Evolutionary conservation across 768 basidiomycete species (phyloP).

Genomic region (Suillus alpinus): DNA sequence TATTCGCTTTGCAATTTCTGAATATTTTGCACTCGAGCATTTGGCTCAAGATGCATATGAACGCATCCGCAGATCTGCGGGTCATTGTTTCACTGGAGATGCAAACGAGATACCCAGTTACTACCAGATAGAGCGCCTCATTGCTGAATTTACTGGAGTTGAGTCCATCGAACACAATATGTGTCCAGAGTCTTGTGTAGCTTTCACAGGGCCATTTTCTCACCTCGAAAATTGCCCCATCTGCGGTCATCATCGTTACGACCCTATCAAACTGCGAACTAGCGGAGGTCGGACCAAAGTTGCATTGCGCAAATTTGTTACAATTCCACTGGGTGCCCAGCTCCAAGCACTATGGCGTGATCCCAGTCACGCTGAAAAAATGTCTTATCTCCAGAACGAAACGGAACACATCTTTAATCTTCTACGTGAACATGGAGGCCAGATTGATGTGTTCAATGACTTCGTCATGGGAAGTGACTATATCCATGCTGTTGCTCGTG

Average conservation of each 20-base stretch:
- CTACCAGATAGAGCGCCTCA: background rate
- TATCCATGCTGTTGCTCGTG: no score
- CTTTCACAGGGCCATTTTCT: background rate
- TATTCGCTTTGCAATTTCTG: background rate
- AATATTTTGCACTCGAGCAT: background rate
- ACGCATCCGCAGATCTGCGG: background rate
- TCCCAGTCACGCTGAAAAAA: no score
- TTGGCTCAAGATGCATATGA: background rate
- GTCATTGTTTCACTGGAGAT: background rate
- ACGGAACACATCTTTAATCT: no score
- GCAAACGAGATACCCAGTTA: background rate
- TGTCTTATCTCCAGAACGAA: no score
- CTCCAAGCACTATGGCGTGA: no score
- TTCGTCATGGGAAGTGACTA: no score
- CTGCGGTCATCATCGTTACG: background rate
- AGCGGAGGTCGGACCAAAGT: background rate
- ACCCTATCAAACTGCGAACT: background rate
- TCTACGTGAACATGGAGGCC: no score
- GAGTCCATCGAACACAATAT: background rate
- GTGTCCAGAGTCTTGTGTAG: background rate
- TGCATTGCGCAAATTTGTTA: no score
- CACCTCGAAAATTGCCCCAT: background rate
- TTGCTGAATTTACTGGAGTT: background rate
- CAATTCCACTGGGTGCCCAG: conserved; percentile 1
- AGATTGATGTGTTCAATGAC: no score